Percentiles rank a stretch among this genome's conserved stretches.
phyloP scores from a whole-genome alignment of 352 stramenopile genomes.

The Phytophthora quininea region DNA sequence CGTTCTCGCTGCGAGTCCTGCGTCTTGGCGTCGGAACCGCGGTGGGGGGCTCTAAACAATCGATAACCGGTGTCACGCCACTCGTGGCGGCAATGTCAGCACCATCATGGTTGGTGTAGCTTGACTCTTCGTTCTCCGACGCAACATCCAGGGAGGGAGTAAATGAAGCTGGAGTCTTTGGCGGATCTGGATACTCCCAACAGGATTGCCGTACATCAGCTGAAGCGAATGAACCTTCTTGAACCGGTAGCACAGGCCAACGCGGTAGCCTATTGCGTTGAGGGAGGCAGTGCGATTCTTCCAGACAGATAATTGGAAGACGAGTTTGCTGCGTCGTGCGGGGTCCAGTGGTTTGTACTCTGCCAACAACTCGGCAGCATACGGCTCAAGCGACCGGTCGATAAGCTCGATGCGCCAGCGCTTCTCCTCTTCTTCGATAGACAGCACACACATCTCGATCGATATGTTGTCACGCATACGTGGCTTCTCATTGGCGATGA shows the following conservation, averaged over 20 bases:
- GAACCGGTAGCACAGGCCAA: background rate
- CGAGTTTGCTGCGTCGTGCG: background rate
- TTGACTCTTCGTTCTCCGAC: too few relatives aligned
- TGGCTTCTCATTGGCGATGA: too few relatives aligned
- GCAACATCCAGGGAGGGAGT: too few relatives aligned
- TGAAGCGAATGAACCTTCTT: background rate
- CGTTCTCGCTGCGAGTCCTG: too few relatives aligned
- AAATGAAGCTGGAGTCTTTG: too few relatives aligned
- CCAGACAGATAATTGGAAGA: background rate
- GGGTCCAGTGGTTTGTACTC: background rate
- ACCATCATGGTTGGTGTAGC: too few relatives aligned
- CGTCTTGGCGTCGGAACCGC: too few relatives aligned
- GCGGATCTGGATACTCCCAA: constrained; percentile 6
- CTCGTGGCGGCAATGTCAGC: too few relatives aligned
- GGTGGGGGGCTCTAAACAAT: too few relatives aligned
- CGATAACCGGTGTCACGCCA: too few relatives aligned
- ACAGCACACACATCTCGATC: too few relatives aligned
- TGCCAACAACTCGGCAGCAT: background rate
- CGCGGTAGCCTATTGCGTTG: background rate
- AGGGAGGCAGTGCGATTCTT: background rate
- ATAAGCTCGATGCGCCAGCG: background rate
- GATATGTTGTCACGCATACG: too few relatives aligned
- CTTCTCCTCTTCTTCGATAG: background rate
- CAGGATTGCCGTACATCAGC: background rate
- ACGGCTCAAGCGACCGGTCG: background rate